Percentiles rank a stretch among this genome's conserved stretches.
phyloP scores from a whole-genome alignment of 306 rosid genomes.

The Quercus berberidifolia region DNA sequence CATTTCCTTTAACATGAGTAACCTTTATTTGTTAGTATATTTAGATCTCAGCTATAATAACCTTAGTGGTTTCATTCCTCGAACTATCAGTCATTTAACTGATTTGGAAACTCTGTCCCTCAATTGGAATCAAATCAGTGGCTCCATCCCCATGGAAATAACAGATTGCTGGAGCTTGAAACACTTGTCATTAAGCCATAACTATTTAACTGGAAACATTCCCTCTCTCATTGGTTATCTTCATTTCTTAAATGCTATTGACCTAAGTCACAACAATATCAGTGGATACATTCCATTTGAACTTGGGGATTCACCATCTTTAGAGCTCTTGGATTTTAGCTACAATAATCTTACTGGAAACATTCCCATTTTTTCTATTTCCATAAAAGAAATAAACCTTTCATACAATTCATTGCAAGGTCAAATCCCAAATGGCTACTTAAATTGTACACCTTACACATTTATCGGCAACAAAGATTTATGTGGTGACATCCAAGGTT shows the following conservation, averaged over 20 bases:
- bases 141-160: not conserved
- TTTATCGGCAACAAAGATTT: not conserved
- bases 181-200: not conserved
- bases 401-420: not conserved
- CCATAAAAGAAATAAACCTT: accelerated
- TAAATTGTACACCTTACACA: not conserved
- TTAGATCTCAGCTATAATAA: no score
- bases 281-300: no score
- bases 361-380: not conserved
- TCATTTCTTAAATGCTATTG: not conserved
- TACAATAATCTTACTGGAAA: not conserved
- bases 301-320: accelerated
- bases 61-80: not conserved
- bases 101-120: no score
- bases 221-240: not conserved
- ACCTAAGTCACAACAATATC: not conserved
- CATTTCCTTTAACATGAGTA: no score
- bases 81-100: no score
- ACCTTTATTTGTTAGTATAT: accelerated
- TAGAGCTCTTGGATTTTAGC: not conserved
- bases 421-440: not conserved
- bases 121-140: no score
- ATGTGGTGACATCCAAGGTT: not conserved
- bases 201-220: not conserved
- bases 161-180: not conserved